phyloP scores from a whole-genome alignment of 2,329 filamentous ascomycete genomes.

The Mollisia scopiformis region DNA sequence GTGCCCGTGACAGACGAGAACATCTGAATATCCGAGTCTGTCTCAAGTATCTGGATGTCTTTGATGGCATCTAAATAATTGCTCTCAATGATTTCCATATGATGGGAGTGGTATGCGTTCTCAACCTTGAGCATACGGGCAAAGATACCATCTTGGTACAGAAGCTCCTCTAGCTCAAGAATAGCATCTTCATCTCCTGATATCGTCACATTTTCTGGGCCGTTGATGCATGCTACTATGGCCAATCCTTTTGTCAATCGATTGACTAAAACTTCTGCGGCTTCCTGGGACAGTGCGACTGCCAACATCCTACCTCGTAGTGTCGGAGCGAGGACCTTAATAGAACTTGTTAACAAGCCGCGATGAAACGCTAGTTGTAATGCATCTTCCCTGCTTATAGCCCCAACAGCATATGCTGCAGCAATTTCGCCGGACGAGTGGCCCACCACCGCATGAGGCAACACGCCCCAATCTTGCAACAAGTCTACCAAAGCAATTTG shows the following conservation, averaged over 20 bases:
- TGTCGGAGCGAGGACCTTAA: slow-evolving; percentile 20
- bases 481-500: slow-evolving; percentile 35
- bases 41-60: not conserved
- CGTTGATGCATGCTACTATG: slow-evolving; percentile 40
- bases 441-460: slow-evolving; percentile 28
- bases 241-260: slow-evolving; percentile 4
- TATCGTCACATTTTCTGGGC: slow-evolving; percentile 30
- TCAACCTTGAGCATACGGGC: slow-evolving; percentile 39
- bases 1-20: slow-evolving; percentile 23
- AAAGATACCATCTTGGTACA: slow-evolving; percentile 32
- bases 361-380: slow-evolving; percentile 26
- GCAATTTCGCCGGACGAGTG: slow-evolving; percentile 39
- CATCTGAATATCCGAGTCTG: not conserved
- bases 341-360: slow-evolving; percentile 9
- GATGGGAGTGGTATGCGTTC: slow-evolving; percentile 44
- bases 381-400: slow-evolving; percentile 21
- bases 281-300: slow-evolving; percentile 41
- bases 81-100: slow-evolving; percentile 34
- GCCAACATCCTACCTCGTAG: slow-evolving; percentile 55
- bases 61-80: slow-evolving; percentile 23
- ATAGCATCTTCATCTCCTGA: slow-evolving; percentile 25
- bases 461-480: slow-evolving; percentile 23
- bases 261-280: not conserved
- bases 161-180: slow-evolving; percentile 5
- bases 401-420: slow-evolving; percentile 40